Conservation (phyloP, 2,329 filamentous ascomycete species). For the Talaromyces rugulosus region DNA sequence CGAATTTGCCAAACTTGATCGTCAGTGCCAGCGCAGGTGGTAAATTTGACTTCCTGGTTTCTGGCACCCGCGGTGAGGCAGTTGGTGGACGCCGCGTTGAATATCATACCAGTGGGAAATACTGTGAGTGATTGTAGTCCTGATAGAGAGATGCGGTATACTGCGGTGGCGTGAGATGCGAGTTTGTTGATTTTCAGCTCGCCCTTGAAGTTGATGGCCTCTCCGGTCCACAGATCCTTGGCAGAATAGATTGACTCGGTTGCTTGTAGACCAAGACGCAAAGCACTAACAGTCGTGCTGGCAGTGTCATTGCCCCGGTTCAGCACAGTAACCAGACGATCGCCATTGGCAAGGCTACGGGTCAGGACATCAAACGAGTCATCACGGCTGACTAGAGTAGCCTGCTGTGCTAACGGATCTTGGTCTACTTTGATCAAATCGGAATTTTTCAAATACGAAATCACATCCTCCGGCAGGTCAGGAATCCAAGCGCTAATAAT, state of each 20-base stretch:
- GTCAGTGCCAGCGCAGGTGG: slow-evolving; percentile 35
- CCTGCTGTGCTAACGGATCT: slow-evolving; percentile 41
- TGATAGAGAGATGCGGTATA: slow-evolving; percentile 40
- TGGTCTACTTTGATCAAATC: slow-evolving; percentile 43
- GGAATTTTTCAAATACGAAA: slow-evolving; percentile 37
- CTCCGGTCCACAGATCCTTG: slow-evolving; percentile 44
- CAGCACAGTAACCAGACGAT: slow-evolving; percentile 45
- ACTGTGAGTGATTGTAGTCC: slow-evolving; percentile 16
- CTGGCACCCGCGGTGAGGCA: slow-evolving; percentile 36
- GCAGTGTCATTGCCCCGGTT: slow-evolving; percentile 36
- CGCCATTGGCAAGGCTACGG: slow-evolving; percentile 44
- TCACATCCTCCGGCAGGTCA: slow-evolving; percentile 28
- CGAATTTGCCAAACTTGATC: slow-evolving; percentile 42
- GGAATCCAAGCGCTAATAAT: slow-evolving; percentile 47
- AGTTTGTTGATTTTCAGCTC: slow-evolving; percentile 25
- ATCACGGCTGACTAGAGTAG: slow-evolving; percentile 46
- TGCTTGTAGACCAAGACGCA: slow-evolving; percentile 33
- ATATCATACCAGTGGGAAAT: slow-evolving; percentile 46
- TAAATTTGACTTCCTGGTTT: slow-evolving; percentile 28
- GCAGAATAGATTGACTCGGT: slow-evolving; percentile 24
- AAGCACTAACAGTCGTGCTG: slow-evolving; percentile 29
- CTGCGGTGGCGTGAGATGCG: slow-evolving; percentile 37
- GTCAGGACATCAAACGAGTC: slow-evolving; percentile 44
- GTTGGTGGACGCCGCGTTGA: slow-evolving; percentile 45
- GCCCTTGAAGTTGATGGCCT: slow-evolving; percentile 18